A percentile compares a stretch with the other conserved stretches of the same genome.
These are phyloP conservation scores for Boletus tomentosulus DNA, from an alignment of 768 basidiomycete species.

Conservation along the genomic window DNA sequence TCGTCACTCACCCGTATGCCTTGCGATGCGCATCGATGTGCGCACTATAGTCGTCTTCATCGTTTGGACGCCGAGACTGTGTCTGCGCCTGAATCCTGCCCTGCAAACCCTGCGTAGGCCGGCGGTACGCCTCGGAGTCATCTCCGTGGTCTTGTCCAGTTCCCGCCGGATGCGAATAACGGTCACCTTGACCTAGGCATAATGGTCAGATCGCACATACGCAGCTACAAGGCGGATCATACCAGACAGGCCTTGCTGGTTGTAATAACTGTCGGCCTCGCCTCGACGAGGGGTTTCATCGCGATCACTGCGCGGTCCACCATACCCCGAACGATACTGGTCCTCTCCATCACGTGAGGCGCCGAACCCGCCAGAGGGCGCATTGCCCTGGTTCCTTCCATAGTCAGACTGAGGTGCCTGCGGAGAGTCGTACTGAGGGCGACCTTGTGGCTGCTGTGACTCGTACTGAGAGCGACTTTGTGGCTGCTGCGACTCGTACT, in stretches of 20 bases:
- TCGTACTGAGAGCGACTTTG: no score
- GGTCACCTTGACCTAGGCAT: slow-evolving; percentile 14
- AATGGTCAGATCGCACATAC: slow-evolving; percentile 2
- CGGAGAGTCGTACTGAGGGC: slow-evolving; percentile 6
- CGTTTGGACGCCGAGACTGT: slow-evolving; percentile 1
- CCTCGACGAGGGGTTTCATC: slow-evolving; percentile 9
- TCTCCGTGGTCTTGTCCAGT: slow-evolving; percentile 16
- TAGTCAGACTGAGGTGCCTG: background rate
- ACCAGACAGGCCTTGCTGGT: slow-evolving; percentile 6
- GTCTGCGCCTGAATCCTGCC: slow-evolving; percentile 18
- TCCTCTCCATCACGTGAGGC: slow-evolving; percentile 10
- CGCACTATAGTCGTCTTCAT: slow-evolving; percentile 12
- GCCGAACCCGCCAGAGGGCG: slow-evolving; percentile 18
- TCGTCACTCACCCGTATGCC: slow-evolving; percentile 27
- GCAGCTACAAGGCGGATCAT: background rate
- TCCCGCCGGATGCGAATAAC: slow-evolving; percentile 14
- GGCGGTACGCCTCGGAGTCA: slow-evolving; percentile 18
- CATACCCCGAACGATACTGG: slow-evolving; percentile 4
- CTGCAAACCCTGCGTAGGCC: slow-evolving; percentile 21
- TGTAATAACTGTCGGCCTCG: slow-evolving; percentile 19
- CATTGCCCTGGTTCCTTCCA: slow-evolving; percentile 2
- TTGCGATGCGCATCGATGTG: slow-evolving; percentile 28
- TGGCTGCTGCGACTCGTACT: slow-evolving; percentile 2
- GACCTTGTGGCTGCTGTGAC: no score
- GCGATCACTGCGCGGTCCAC: background rate